A percentile compares a stretch with the other conserved stretches of the same genome.
Evolutionary conservation across 257 asterid genomes (phyloP).

Genomic region (Leonotis leonurus): DNA sequence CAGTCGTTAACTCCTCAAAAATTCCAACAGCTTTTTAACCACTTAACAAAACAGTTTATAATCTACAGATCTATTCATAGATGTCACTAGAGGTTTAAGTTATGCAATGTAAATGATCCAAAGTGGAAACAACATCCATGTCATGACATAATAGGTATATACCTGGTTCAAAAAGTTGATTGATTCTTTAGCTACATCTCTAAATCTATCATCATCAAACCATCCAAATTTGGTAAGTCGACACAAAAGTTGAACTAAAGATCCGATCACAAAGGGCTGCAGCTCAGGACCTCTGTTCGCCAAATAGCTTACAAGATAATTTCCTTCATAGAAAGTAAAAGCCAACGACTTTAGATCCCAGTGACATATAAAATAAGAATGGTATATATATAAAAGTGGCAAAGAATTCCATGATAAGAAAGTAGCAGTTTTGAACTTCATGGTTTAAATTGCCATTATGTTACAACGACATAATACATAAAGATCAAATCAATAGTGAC

Average conservation of each 20-base stretch:
- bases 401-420: too few relatives aligned
- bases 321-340: slow-evolving; percentile 69
- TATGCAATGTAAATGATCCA: neutral
- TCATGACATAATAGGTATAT: slow-evolving; percentile 14
- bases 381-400: neutral
- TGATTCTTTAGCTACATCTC: slow-evolving; percentile 86
- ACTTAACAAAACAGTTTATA: neutral
- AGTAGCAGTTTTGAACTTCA: slow-evolving; percentile 1
- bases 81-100: slow-evolving; percentile 4
- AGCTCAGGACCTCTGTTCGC: slow-evolving; percentile 96
- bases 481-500: slow-evolving; percentile 8
- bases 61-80: neutral
- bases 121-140: slow-evolving; percentile 10
- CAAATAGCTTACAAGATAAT: slow-evolving; percentile 88
- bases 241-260: slow-evolving; percentile 80
- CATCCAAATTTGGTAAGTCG: slow-evolving; percentile 97
- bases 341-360: slow-evolving; percentile 28
- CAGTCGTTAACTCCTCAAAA: neutral
- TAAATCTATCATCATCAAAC: slow-evolving; percentile 92
- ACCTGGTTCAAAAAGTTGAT: slow-evolving; percentile 89
- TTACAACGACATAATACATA: neutral
- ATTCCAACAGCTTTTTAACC: neutral
- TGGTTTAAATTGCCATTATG: slow-evolving; percentile 1
- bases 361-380: neutral
- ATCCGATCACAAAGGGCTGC: slow-evolving; percentile 89